Conservation (phyloP, 805 yeast species). For the Torulaspora maleeae region DNA sequence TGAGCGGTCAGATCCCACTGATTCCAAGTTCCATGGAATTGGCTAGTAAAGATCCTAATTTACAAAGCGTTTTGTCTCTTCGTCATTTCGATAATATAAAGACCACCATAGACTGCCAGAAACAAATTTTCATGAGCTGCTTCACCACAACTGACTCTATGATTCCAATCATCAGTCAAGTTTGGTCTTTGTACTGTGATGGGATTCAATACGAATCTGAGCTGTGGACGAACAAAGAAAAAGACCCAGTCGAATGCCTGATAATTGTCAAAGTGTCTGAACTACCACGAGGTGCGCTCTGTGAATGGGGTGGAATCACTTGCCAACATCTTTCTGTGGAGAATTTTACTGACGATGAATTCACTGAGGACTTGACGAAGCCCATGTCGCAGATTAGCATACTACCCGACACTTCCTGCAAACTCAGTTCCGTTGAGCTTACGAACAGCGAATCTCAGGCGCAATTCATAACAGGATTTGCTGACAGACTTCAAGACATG, state of each 20-base stretch:
- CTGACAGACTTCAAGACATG: constrained; percentile 14
- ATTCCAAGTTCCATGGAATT: constrained; percentile 66
- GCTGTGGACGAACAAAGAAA: constrained; percentile 24
- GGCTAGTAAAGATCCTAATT: constrained; percentile 20
- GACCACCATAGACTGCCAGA: constrained; percentile 44
- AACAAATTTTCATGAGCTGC: constrained; percentile 49
- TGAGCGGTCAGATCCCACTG: constrained; percentile 91
- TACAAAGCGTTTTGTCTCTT: constrained; percentile 52
- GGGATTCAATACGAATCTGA: constrained; percentile 21
- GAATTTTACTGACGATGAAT: constrained; percentile 42
- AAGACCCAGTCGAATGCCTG: constrained; percentile 33
- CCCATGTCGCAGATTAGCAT: not conserved
- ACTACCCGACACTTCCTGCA: not conserved
- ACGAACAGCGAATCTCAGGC: constrained; percentile 6
- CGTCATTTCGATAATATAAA: constrained; percentile 71
- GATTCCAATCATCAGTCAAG: constrained; percentile 33
- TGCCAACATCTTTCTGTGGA: constrained; percentile 37
- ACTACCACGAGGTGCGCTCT: constrained; percentile 58
- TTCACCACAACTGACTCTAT: constrained; percentile 42
- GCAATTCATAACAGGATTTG: constrained; percentile 22
- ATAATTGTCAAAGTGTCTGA: constrained; percentile 51
- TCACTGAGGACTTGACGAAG: constrained; percentile 11
- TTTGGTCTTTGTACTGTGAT: constrained; percentile 46
- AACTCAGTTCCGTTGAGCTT: constrained; percentile 4
- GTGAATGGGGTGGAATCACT: constrained; percentile 73